These are phyloP conservation scores for Fusarium sublunatum DNA, from an alignment of 2,329 filamentous ascomycete genomes.

Conservation along the genomic window DNA sequence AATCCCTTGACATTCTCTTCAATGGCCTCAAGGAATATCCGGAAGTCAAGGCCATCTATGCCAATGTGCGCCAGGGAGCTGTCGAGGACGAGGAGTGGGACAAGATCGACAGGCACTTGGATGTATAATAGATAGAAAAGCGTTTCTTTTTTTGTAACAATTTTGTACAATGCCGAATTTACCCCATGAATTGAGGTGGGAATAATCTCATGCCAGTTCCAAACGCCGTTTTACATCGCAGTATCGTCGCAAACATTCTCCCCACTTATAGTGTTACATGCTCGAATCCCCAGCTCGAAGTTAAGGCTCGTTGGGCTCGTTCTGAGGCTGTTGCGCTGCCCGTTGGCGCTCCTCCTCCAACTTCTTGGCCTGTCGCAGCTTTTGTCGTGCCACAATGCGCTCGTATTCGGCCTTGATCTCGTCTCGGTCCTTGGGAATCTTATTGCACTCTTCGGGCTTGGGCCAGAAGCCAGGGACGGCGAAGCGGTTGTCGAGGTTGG, in stretches of 20 bases:
- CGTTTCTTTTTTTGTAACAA: slow-evolving; percentile 23
- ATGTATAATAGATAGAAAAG: slow-evolving; percentile 53
- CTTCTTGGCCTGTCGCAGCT: slow-evolving; percentile 77
- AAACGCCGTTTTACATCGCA: slow-evolving; percentile 43
- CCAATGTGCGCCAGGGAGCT: slow-evolving; percentile 70
- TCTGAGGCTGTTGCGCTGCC: slow-evolving; percentile 36
- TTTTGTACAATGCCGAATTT: slow-evolving; percentile 37
- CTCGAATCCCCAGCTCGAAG: slow-evolving; percentile 17
- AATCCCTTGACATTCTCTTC: slow-evolving; percentile 69
- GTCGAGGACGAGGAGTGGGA: slow-evolving; percentile 66
- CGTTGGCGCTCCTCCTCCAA: slow-evolving; percentile 51
- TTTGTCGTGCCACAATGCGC: slow-evolving; percentile 71
- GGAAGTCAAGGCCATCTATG: slow-evolving; percentile 82
- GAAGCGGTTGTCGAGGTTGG: slow-evolving; percentile 95
- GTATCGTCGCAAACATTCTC: slow-evolving; percentile 16
- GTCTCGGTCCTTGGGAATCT: slow-evolving; percentile 79
- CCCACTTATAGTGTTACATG: slow-evolving; percentile 37
- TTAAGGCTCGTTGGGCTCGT: slow-evolving; percentile 31
- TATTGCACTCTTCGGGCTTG: slow-evolving; percentile 79
- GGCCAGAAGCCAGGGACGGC: slow-evolving; percentile 94
- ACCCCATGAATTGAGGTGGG: slow-evolving; percentile 30
- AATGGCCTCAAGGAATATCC: slow-evolving; percentile 72
- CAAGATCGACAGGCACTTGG: slow-evolving; percentile 63
- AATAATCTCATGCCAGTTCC: slow-evolving; percentile 35
- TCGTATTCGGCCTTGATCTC: slow-evolving; percentile 87